Conservation (phyloP, 495 filamentous ascomycete species). For the Podospora comata region DNA sequence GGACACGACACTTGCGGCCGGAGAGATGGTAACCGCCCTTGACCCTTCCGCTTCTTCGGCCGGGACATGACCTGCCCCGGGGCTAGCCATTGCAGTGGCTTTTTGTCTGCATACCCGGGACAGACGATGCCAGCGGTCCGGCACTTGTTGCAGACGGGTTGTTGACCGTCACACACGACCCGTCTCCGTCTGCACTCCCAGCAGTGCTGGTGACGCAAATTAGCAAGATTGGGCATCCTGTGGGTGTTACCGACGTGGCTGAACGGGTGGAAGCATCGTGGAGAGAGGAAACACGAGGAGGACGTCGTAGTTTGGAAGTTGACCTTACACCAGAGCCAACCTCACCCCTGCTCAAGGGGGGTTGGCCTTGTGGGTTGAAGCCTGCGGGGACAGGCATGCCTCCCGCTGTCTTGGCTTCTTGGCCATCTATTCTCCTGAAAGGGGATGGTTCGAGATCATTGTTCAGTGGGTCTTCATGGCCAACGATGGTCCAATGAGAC, state of each 20-base stretch:
- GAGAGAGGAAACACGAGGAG: not conserved
- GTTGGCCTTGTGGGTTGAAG: not conserved
- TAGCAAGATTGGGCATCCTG: not conserved
- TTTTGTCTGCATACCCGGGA: constrained; percentile 34
- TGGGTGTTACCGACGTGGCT: not conserved
- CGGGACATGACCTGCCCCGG: constrained; percentile 31
- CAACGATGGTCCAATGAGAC: not conserved
- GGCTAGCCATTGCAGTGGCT: constrained; percentile 35
- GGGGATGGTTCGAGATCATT: not conserved
- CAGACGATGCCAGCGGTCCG: constrained; percentile 30
- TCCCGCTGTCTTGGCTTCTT: not conserved
- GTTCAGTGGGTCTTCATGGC: not conserved
- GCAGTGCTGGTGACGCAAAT: constrained; percentile 26
- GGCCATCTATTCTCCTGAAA: not conserved
- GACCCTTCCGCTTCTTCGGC: constrained; percentile 9
- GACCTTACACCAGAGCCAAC: not conserved
- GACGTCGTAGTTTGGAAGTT: not conserved
- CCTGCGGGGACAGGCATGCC: not conserved
- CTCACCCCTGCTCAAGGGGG: not conserved
- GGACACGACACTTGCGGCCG: not conserved
- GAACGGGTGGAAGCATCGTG: not conserved
- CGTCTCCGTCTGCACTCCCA: constrained; percentile 42
- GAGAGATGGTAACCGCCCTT: not conserved
- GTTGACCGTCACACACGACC: constrained; percentile 35
- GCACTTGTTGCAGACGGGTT: constrained; percentile 33